Conservation (phyloP, 805 yeast species). For the Wickerhamiella qilinensis region DNA sequence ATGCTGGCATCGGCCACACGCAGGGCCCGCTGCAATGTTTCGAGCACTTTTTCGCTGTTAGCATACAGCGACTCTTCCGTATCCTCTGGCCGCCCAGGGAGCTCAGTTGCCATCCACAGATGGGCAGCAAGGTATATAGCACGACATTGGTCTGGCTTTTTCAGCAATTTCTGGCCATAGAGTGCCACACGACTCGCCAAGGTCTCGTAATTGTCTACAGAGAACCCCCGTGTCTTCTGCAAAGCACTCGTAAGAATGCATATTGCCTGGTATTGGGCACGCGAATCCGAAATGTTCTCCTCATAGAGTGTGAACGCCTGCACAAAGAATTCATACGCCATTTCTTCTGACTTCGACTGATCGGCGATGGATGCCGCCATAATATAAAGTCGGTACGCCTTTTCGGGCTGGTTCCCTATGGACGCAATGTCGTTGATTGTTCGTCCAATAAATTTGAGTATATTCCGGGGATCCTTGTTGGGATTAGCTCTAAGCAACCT, state of each 20-base stretch:
- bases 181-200: slow-evolving; percentile 73
- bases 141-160: slow-evolving; percentile 89
- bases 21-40: slow-evolving; percentile 75
- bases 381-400: slow-evolving; percentile 32
- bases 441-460: slow-evolving; percentile 62
- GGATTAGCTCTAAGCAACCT: slow-evolving; percentile 22
- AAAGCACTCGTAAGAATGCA: slow-evolving; percentile 34
- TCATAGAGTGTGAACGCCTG: slow-evolving; percentile 81
- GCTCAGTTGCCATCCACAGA: slow-evolving; percentile 83
- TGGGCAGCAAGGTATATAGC: slow-evolving; percentile 80
- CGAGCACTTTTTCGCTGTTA: slow-evolving; percentile 63
- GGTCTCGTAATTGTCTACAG: slow-evolving; percentile 58
- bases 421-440: slow-evolving; percentile 44
- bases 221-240: slow-evolving; percentile 35
- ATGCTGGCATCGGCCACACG: slow-evolving; percentile 89
- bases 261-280: slow-evolving; percentile 37
- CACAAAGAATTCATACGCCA: slow-evolving; percentile 74
- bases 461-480: slow-evolving; percentile 6
- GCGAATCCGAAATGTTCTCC: slow-evolving; percentile 37
- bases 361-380: slow-evolving; percentile 66
- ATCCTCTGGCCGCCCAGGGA: slow-evolving; percentile 26
- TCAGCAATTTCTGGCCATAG: slow-evolving; percentile 74
- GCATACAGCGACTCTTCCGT: slow-evolving; percentile 28
- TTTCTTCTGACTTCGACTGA: slow-evolving; percentile 51
- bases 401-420: slow-evolving; percentile 17